Base-by-base conservation (phyloP, 495 filamentous ascomycete species). In the Xylaria nigripes region DNA sequence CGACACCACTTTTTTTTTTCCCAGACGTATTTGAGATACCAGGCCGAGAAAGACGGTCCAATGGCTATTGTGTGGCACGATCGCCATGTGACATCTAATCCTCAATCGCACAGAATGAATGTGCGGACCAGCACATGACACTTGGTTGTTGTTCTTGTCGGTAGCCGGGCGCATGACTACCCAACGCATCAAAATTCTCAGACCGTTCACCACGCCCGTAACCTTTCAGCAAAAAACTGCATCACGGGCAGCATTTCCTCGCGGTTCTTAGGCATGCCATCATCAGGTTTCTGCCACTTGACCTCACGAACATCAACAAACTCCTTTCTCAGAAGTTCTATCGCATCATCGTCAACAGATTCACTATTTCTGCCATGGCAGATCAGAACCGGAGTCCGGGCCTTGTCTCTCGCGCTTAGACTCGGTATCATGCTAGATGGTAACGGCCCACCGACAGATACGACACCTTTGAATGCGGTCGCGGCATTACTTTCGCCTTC, bases 161-260 rank as follows among this genome's bases (percentile, higher is more conserved):
- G n/a, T n/a, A n/a, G n/a, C n/a, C n/a, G n/a, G n/a, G n/a, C n/a
- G n/a, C n/a, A 29, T 29, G 9, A 9, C 4, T 25, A 40, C 29
- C 16, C n/a, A 16, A n/a, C 19, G 21, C 24, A 8, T 38, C n/a
- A 13, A 29, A 45, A 6, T 15, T 13, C n/a, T 15, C 15, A 2
- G 43, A 40, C 13, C 22, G 22, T 46, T 55, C 24, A 61, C 76
- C 75, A 71, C 80, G 90, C 67, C 74, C 72, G 59, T 65, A 98
- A 68, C 59, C 87, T 76, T 50, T 87, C 76, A 0, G 86, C 88
- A 65, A 96, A 87, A 70, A 96, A 98, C 63, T 82, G 77, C 92
- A 98, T 96, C 45, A 96, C 80, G 2, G 93, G 92, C 56, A 88
- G 56, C 82, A 93, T 89, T 77, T 98, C 92, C 19, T 95, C 90